Conservation (phyloP, 306 rosid species). For the Fragaria vesca region DNA sequence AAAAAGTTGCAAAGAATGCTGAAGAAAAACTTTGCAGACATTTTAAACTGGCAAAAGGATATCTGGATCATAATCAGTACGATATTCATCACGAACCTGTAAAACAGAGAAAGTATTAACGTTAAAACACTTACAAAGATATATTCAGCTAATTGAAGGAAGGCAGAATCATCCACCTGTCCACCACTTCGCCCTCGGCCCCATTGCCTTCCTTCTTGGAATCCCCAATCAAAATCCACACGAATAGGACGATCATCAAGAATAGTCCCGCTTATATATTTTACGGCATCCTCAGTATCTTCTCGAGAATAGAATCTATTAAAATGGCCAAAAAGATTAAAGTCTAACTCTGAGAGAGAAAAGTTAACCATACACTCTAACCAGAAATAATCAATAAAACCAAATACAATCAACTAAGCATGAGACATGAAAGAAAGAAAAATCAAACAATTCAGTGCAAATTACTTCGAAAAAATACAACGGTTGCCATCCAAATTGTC, state of each 20-base stretch:
- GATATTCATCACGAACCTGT: constrained; percentile 98
- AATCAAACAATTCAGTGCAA: not conserved
- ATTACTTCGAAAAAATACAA: not conserved
- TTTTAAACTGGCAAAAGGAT: constrained; percentile 52
- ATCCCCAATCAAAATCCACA: constrained; percentile 99
- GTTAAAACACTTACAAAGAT: constrained; percentile 20
- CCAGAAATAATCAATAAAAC: constrained; percentile 3
- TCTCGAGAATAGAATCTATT: constrained; percentile 86
- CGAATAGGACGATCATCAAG: constrained; percentile 99
- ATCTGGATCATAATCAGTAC: constrained; percentile 99
- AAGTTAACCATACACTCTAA: not conserved
- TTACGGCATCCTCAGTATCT: constrained; percentile 94
- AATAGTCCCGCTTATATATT: constrained; percentile 90
- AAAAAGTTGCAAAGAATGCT: not conserved
- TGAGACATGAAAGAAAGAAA: not conserved
- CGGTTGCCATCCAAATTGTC: not conserved
- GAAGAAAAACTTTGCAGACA: not conserved
- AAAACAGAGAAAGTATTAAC: constrained; percentile 18
- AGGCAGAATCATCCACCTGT: constrained; percentile 49
- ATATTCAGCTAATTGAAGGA: constrained; percentile 9
- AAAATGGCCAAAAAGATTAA: not conserved
- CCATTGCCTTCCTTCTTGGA: constrained; percentile 98
- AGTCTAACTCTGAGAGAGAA: not conserved
- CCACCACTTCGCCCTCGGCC: constrained; percentile 99
- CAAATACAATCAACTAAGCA: not conserved